Evolutionary conservation across 805 yeast genomes (phyloP), one percentile per base, ranked within the genome.

Genomic region (Middelhovenomyces tepae): DNA sequence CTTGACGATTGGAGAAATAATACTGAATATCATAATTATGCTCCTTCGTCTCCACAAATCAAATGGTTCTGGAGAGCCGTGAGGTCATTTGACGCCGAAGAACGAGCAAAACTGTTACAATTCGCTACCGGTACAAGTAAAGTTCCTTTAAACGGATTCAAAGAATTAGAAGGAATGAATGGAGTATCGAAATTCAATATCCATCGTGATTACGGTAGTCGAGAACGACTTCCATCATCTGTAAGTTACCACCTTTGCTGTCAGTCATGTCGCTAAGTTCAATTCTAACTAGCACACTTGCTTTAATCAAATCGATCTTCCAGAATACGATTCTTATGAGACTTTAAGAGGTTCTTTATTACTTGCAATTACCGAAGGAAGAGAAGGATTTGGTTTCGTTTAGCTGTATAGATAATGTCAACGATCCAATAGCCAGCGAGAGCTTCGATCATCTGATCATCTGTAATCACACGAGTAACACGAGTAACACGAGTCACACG

Each of bases 41-140:
- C 85, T 0, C 69, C 87, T 1, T 69, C 82, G 2, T 82, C 94
- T 2, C 75, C 83, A 19, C 96, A 87, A 52, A 78, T 91, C 36
- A 86, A 80, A 51, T 89, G 96, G 83, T 91, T 91, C 60, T 91
- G 99, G 99, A 69, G 96, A 52, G 95, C 96, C 1, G 95, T 91
- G 9, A 74, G 85, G 48, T 83, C 96, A 1, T 91, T 91, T 59
- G 95, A 85, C 49, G 72, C 71, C 11, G 98, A 91, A 54, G 96
- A 91, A 53, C 69, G 94, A 31, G 99, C 98, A 6, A 87, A 86
- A 52, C 61, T 91, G 43, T 62, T 91, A 38, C 99, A 91, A 54
- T 91, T 91, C 64, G 89, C 93, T 1, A 91, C 99, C 0, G 99
- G 99, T 39, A 89, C 99, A 0, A 78, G 93, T 41, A 86, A 87